phyloP scores from a whole-genome alignment of 306 rosid species.

The Medicago lupulina region DNA sequence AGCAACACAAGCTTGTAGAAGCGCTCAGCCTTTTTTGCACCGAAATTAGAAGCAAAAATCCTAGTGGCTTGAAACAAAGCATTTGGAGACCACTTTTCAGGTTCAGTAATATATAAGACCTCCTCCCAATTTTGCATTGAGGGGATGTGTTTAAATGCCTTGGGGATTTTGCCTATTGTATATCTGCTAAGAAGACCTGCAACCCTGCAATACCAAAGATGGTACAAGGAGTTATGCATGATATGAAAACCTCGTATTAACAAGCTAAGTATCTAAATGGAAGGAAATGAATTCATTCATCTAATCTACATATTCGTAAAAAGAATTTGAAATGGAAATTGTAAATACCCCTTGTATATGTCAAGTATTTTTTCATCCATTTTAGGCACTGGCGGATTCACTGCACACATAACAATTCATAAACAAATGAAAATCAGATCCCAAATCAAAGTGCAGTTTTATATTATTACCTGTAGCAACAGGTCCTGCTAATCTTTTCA shows the following conservation, averaged over 20 bases:
- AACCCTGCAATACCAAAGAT: constrained; percentile 57
- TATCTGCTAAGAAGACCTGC: constrained; percentile 69
- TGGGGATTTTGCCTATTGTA: constrained; percentile 79
- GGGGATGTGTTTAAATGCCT: constrained; percentile 79
- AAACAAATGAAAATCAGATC: constrained; percentile 25
- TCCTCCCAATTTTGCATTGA: constrained; percentile 82
- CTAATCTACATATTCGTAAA: background rate
- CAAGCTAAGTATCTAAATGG: background rate
- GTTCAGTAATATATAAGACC: constrained; percentile 79
- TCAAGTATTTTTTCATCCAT: constrained; percentile 71
- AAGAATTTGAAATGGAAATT: constrained; percentile 12
- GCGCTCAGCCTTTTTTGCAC: constrained; percentile 73
- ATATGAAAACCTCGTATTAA: constrained; percentile 10
- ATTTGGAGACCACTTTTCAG: constrained; percentile 94
- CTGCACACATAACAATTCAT: constrained; percentile 54
- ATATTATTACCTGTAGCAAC: constrained; percentile 59
- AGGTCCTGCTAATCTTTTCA: constrained; percentile 48
- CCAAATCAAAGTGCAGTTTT: background rate
- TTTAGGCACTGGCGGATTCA: constrained; percentile 68
- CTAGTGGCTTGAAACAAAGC: constrained; percentile 87
- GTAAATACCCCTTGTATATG: constrained; percentile 70
- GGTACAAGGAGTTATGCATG: background rate
- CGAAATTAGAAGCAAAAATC: constrained; percentile 82
- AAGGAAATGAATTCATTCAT: constrained; percentile 10
- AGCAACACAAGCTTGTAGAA: constrained; percentile 90